A percentile compares a stretch with the other conserved stretches of the same genome.
These are phyloP conservation scores for Candida mesenterica DNA, from an alignment of 1,139 yeast species.

Conservation along the genomic window DNA sequence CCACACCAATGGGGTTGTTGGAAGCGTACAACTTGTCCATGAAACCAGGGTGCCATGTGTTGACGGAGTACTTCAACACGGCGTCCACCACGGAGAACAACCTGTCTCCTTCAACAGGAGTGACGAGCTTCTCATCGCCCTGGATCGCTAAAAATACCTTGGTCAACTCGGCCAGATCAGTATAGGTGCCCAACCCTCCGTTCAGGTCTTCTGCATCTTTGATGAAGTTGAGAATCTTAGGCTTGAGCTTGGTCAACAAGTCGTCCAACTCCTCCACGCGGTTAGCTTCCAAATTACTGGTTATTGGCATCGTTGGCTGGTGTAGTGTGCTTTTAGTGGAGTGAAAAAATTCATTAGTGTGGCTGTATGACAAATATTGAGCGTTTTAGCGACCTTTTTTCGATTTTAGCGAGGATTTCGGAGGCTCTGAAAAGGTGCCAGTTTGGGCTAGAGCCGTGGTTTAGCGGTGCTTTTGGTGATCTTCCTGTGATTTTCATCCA, in stretches of 20 bases:
- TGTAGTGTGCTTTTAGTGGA: background rate
- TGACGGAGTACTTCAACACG: conserved; percentile 67
- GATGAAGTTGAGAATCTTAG: conserved; percentile 37
- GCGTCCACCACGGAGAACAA: conserved; percentile 48
- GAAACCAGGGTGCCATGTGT: conserved; percentile 87
- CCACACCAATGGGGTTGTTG: conserved; percentile 79
- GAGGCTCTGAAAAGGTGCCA: too few species aligned
- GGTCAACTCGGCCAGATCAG: conserved; percentile 36
- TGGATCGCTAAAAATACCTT: conserved; percentile 18
- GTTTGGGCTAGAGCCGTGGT: too few species aligned
- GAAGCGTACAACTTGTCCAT: conserved; percentile 83
- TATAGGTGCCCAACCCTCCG: conserved; percentile 40
- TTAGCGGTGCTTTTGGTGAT: too few species aligned
- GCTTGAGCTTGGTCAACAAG: conserved; percentile 33
- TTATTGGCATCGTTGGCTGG: conserved; percentile 1
- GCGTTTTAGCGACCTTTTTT: too few species aligned
- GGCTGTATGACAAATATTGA: too few species aligned
- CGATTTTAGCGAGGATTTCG: too few species aligned
- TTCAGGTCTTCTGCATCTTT: conserved; percentile 31
- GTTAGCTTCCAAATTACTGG: conserved; percentile 28
- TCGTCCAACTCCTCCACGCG: conserved; percentile 40
- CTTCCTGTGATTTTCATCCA: too few species aligned
- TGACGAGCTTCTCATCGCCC: conserved; percentile 7
- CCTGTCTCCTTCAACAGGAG: conserved; percentile 5
- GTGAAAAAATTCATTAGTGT: background rate